Evolutionary conservation across 1,284 basidiomycete species (phyloP).

Genomic region (Blastosporella zonata): DNA sequence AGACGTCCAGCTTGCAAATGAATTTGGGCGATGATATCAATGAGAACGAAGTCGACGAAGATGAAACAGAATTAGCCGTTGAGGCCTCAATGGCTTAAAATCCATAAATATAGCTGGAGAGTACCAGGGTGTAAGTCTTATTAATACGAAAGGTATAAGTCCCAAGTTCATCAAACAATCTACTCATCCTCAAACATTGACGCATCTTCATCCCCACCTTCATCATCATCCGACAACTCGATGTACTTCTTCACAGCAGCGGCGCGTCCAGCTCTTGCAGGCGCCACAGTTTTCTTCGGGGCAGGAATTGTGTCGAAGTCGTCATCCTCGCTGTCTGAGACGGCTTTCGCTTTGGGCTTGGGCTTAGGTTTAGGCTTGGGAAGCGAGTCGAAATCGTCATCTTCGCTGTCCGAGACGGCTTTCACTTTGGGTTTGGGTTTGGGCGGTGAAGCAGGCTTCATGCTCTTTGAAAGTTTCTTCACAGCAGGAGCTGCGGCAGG

Average conservation of each 20-base stretch:
- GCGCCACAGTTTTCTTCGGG: conserved; percentile 27
- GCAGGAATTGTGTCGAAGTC: conserved; percentile 28
- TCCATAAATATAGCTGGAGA: no score
- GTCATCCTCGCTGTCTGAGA: conserved; percentile 35
- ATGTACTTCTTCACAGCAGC: conserved; percentile 47
- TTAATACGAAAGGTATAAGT: no score
- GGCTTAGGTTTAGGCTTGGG: no score
- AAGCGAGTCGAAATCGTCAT: conserved; percentile 31
- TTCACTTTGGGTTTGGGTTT: conserved; percentile 36
- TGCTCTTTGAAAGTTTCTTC: conserved; percentile 53
- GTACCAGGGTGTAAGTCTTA: no score
- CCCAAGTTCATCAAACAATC: not conserved
- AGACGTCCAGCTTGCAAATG: no score
- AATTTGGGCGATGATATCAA: no score
- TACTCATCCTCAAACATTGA: conserved; percentile 35
- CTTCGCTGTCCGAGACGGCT: conserved; percentile 36
- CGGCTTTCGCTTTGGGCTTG: conserved; percentile 35
- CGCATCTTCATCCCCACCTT: conserved; percentile 27
- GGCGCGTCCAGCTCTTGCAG: conserved; percentile 35
- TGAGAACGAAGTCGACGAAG: no score
- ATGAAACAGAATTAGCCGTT: no score
- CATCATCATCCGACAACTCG: conserved; percentile 45
- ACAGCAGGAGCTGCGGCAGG: conserved; percentile 22
- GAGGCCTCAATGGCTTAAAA: no score
- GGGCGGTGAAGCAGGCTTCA: conserved; percentile 48